Conservation (phyloP, 164 flowering plant species). For the Chimonanthus praecox region DNA sequence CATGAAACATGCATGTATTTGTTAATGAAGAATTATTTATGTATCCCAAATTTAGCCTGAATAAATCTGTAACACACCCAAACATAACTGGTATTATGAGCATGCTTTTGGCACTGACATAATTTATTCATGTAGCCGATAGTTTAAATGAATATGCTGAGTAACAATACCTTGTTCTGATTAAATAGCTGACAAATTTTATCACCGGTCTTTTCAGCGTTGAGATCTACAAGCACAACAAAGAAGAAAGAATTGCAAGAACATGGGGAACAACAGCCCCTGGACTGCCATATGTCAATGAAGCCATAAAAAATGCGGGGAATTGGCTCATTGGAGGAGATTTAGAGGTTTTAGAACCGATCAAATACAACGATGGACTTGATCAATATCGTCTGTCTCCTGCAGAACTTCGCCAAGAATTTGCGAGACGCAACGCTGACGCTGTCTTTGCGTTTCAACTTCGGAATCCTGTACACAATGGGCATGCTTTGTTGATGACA, state of each 20-base stretch:
- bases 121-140: too few species aligned
- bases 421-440: conserved; percentile 67
- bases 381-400: conserved; percentile 82
- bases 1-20: too few species aligned
- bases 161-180: not conserved
- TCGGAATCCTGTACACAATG: conserved; percentile 89
- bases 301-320: conserved; percentile 60
- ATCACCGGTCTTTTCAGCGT: conserved; percentile 35
- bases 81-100: too few species aligned
- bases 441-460: conserved; percentile 94
- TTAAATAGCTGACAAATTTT: not conserved
- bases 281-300: conserved; percentile 74
- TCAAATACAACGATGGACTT: conserved; percentile 82
- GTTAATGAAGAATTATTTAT: too few species aligned
- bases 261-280: conserved; percentile 87
- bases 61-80: too few species aligned
- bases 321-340: conserved; percentile 91
- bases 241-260: conserved; percentile 82
- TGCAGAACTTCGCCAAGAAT: conserved; percentile 67
- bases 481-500: conserved; percentile 97
- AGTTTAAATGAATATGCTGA: not conserved
- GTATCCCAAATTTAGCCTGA: too few species aligned
- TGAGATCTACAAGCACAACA: conserved; percentile 86
- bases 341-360: conserved; percentile 66
- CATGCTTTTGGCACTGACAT: too few species aligned